A percentile compares a stretch with the other conserved stretches of the same genome.
These are phyloP conservation scores for Dionaea muscipula DNA, from an alignment of 179 eudicot species.

Conservation along the genomic window DNA sequence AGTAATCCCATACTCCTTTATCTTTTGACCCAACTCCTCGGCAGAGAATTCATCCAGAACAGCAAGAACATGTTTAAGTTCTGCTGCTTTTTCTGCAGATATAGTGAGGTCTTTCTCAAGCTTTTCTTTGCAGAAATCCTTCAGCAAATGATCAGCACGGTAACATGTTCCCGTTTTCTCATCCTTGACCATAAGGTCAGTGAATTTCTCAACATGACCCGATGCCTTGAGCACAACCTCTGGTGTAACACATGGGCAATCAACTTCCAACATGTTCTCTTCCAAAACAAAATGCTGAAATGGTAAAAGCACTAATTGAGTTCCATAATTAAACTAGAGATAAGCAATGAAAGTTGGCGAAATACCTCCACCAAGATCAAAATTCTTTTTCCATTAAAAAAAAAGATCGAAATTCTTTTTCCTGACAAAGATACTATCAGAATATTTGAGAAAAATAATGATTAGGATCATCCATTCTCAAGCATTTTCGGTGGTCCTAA, in stretches of 20 bases:
- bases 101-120: constrained; percentile 60
- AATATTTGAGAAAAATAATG: no score
- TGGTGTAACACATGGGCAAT: constrained; percentile 94
- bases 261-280: constrained; percentile 92
- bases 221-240: constrained; percentile 87
- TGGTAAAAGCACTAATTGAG: constrained; percentile 6
- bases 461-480: no score
- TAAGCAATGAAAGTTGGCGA: background rate
- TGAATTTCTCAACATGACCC: constrained; percentile 90
- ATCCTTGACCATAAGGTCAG: constrained; percentile 92
- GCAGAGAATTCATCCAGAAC: constrained; percentile 61
- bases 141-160: constrained; percentile 83
- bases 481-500: no score
- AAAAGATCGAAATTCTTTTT: no score
- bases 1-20: constrained; percentile 63
- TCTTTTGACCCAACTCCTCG: constrained; percentile 77
- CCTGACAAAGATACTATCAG: no score
- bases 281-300: constrained; percentile 72
- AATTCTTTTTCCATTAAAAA: no score
- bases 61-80: constrained; percentile 59
- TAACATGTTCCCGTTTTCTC: constrained; percentile 74
- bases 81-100: constrained; percentile 46
- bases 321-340: background rate
- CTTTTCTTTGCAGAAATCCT: constrained; percentile 78
- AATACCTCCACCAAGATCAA: background rate